Conservation (phyloP, 2,329 filamentous ascomycete species). For the Didymella lethalis region DNA sequence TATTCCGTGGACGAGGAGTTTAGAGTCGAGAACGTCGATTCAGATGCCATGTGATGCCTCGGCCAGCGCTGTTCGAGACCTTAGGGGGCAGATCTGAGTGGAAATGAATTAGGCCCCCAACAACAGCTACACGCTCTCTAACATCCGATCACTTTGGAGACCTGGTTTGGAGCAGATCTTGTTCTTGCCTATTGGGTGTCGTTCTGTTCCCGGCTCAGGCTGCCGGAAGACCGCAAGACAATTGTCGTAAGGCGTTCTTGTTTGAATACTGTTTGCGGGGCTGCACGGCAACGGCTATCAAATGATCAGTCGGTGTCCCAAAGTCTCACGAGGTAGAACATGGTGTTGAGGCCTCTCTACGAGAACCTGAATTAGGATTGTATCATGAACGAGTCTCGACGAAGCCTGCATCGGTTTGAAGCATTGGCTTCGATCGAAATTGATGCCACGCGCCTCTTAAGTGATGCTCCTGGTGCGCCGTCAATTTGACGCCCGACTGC, state of each 20-base stretch:
- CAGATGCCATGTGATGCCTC: not conserved
- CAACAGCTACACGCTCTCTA: not conserved
- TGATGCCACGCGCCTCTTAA: constrained; percentile 1
- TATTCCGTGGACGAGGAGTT: not conserved
- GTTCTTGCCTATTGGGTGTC: not conserved
- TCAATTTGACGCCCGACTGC: not conserved
- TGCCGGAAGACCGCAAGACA: too few species aligned
- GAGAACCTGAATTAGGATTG: not conserved
- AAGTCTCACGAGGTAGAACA: not conserved
- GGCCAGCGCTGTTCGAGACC: not conserved
- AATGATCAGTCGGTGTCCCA: not conserved
- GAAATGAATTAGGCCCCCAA: constrained; percentile 17
- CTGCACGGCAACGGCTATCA: constrained; percentile 8
- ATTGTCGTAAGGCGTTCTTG: not conserved
- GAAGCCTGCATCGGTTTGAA: not conserved
- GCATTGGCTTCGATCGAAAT: not conserved
- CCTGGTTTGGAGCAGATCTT: not conserved
- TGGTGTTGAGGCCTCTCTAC: not conserved
- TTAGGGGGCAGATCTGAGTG: not conserved
- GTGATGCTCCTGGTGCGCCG: not conserved
- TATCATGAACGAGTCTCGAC: not conserved
- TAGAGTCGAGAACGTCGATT: not conserved
- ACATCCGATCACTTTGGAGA: not conserved
- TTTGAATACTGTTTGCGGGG: not conserved
- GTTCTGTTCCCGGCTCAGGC: not conserved